phyloP scores from a whole-genome alignment of 2,329 filamentous ascomycete genomes.

The Colletotrichum chrysophilum region DNA sequence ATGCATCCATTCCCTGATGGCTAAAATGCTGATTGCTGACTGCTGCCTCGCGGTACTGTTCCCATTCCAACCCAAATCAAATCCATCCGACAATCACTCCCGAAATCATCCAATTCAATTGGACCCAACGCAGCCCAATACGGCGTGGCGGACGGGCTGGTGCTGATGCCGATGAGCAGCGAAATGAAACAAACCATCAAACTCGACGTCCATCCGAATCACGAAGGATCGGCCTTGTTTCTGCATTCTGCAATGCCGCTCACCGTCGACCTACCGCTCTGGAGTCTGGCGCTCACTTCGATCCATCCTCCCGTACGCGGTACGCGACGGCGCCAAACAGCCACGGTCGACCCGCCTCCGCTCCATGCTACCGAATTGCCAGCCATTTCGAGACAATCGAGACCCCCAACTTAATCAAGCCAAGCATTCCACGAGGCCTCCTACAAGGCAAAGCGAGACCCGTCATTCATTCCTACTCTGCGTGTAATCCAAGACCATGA shows the following conservation, averaged over 20 bases:
- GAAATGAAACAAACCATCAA: not conserved
- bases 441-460: not conserved
- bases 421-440: slow-evolving; percentile 20
- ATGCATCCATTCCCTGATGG: not conserved
- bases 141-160: not conserved
- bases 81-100: not conserved
- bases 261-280: not conserved
- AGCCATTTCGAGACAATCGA: not conserved
- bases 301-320: not conserved
- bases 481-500: not conserved
- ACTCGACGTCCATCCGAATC: not conserved
- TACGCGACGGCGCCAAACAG: not conserved
- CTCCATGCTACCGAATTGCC: not conserved
- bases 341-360: not conserved
- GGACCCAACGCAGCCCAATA: not conserved
- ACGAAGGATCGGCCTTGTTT: slow-evolving; percentile 2
- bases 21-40: not conserved
- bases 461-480: not conserved
- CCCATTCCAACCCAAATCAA: not conserved
- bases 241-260: not conserved
- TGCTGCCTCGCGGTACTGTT: not conserved
- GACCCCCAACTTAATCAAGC: not conserved
- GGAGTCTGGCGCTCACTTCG: not conserved
- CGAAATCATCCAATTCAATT: not conserved
- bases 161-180: not conserved